Evolutionary conservation across 768 basidiomycete species (phyloP).

Genomic region (Phlebiopsis gigantea): DNA sequence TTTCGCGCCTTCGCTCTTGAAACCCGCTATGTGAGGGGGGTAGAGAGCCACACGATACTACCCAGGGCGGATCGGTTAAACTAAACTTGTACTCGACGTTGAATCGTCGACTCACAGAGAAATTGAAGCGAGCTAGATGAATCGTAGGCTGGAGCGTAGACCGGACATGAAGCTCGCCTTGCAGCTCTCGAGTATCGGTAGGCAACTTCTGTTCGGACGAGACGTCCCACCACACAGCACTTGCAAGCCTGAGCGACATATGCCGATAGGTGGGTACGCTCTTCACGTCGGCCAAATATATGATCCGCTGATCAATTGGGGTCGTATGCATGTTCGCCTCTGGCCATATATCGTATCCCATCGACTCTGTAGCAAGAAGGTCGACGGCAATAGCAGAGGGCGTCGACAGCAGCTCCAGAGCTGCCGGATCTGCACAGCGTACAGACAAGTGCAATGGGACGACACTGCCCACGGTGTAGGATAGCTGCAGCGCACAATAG

Average conservation of each 20-base stretch:
- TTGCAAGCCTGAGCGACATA: neutral
- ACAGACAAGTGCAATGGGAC: neutral
- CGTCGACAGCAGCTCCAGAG: neutral
- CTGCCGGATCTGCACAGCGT: neutral
- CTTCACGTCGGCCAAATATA: neutral
- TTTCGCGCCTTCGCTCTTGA: neutral
- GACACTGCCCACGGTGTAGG: neutral
- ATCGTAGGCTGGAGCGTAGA: neutral
- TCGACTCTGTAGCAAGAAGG: neutral
- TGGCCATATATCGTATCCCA: neutral
- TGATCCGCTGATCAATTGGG: neutral
- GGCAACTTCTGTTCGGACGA: neutral
- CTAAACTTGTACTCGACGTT: too few relatives aligned
- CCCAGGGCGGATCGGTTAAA: too few relatives aligned
- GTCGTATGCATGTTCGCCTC: neutral
- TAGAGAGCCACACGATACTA: neutral
- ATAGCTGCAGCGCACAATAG: neutral
- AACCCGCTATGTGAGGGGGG: neutral
- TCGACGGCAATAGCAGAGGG: neutral
- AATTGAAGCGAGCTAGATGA: neutral
- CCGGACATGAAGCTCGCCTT: neutral
- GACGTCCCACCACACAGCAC: neutral
- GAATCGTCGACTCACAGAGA: neutral
- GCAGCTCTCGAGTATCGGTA: neutral
- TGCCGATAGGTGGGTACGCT: neutral